Base-by-base conservation (phyloP, 2,329 filamentous ascomycete species). In the Fusarium nanum region DNA sequence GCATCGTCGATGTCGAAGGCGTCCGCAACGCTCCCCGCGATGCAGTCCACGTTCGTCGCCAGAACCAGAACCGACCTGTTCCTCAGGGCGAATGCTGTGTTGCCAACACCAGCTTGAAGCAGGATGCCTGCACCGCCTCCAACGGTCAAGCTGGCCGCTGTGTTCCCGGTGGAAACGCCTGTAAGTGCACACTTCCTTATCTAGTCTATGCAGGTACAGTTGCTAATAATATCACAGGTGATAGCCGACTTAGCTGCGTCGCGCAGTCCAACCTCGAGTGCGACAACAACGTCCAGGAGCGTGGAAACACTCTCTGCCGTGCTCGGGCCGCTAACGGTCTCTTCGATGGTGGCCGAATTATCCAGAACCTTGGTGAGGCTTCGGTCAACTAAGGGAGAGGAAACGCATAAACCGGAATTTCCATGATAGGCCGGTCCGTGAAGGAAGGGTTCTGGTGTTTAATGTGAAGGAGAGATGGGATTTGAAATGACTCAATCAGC, bases 91-190 rank as follows among this genome's bases (percentile, higher is more conserved):
- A 30, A 23, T 63, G 60, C 27, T 63, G 60, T 37, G 47, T 63
- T 5, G 60, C 60, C 60, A 63, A 63, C 41, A 63, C 60, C 12
- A 63, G 57, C 41, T 27, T 63, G 32, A 63, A 63, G 57, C 60
- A 63, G 32, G 60, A 63, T 16, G 32, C 60, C 34, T 63, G 60
- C 57, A 63, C 47, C 12, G 49, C 47, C 6, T 20, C 44, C 2
- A 37, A 37, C 34, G 60, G 60, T 6, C 57, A 63, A 8, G 22
- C 41, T 4, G 60, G 60, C 41, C 60, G 60, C 6, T 63, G 60
- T 0, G 60, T 63, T 13, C 60, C 60, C 3, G 57, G 60, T n/a
- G 60, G 60, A 14, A 63, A 63, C 47, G 55, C 61, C 57, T 62
- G 60, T 62, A 28, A 62, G 60, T 45, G 16, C 27, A 28, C 27